Percentiles rank a stretch among this genome's conserved stretches.
Evolutionary conservation across 257 asterid species (phyloP).

Genomic region (Penstemon davidsonii): DNA sequence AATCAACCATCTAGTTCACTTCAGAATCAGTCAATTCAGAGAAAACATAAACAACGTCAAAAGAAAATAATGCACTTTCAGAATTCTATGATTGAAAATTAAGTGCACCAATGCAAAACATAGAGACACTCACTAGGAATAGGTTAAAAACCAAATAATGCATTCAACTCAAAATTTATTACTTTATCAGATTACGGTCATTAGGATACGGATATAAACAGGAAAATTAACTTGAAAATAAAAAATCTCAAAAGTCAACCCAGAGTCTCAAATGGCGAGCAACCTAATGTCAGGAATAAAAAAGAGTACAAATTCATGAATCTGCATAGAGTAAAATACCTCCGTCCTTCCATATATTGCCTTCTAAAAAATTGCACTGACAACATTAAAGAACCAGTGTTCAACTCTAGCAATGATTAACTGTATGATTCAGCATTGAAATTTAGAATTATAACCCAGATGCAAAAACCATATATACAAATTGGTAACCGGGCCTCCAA

Average conservation of each 20-base stretch:
- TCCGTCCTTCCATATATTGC: neutral
- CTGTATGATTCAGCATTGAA: neutral
- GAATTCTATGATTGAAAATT: neutral
- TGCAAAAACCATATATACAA: neutral
- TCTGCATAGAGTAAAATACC: neutral
- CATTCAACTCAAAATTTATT: neutral
- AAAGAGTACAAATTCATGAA: neutral
- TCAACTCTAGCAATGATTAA: neutral
- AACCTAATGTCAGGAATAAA: neutral
- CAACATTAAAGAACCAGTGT: neutral
- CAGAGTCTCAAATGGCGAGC: neutral
- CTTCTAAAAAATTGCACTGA: neutral
- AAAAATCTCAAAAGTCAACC: neutral
- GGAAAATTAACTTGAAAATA: neutral
- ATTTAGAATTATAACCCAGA: neutral
- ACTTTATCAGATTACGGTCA: neutral
- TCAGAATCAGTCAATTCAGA: neutral
- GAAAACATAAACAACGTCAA: neutral
- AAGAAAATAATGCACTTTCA: conserved; percentile 12
- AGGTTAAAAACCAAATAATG: neutral
- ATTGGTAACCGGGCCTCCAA: neutral
- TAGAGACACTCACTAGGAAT: neutral
- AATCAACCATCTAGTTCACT: neutral
- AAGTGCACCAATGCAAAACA: neutral
- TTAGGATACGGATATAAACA: neutral